Base-by-base conservation (phyloP, 257 asterid species). In the Phtheirospermum japonicum region DNA sequence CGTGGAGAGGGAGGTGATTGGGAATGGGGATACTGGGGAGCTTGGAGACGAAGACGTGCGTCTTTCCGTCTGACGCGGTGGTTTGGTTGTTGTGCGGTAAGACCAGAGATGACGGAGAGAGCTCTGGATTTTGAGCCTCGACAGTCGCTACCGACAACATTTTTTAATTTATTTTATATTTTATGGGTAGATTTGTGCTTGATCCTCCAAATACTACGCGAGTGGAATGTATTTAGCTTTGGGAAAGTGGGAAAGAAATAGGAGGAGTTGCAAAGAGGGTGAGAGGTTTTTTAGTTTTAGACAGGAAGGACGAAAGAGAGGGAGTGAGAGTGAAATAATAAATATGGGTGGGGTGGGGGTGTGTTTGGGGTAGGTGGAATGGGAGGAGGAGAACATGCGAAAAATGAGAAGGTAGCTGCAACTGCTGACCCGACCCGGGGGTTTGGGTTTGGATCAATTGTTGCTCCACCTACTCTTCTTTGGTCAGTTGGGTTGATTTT, bases 1-100 rank as follows among this genome's bases (percentile, higher is more conserved):
- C 72, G 80, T 89, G 96, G 46, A 89, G 79, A 2, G 95, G 95
- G 13, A 84, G 66, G 58, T 84, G 69, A 13, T 80, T 76, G 49
- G 84, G 34, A 46, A 89, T 84, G 53, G 78, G 60, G 65, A 89
- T 89, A 1, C 67, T 54, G 0, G 96, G 95, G 2, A 88, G 77
- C 33, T 72, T 88, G 12, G 96, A 86, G 11, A 76, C 80, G 63
- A 88, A 86, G 2, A 86, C 71, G 55, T 78, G 90, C n/a, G 74
- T 43, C 0, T 60, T 50, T 0, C 55, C 26, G 3, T 37, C 13
- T n/a, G 46, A 39, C 9, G 2, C 43, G 12, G 74, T 5, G 17
- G 65, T 20, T 50, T 67, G 75, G 33, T 40, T 36, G 0, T 33
- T 33, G 11, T 58, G 72, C 0, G 65, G 64, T n/a, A 67, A 57